A percentile compares a stretch with the other conserved stretches of the same genome.
phyloP scores from a whole-genome alignment of 768 basidiomycete genomes.

The Rhodotorula diobovata region DNA sequence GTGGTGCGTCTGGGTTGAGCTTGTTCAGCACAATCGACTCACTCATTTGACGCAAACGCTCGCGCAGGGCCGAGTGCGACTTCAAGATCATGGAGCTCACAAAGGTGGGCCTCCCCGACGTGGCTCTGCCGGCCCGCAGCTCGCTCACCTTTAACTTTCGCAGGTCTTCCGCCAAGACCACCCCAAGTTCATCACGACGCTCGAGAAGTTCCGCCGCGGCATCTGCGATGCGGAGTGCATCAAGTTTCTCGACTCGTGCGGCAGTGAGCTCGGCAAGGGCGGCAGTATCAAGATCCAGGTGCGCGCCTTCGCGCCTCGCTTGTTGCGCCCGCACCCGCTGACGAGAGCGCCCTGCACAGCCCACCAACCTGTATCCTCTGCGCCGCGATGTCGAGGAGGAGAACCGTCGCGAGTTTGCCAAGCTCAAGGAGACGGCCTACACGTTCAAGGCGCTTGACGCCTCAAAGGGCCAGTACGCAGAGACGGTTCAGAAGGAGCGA shows the following conservation, averaged over 20 bases:
- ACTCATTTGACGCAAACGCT: too few species aligned
- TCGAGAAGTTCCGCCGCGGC: slow-evolving; percentile 47
- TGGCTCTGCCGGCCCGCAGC: neutral
- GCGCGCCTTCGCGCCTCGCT: neutral
- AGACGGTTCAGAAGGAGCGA: slow-evolving; percentile 35
- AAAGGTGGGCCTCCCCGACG: slow-evolving; percentile 13
- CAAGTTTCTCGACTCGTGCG: slow-evolving; percentile 34
- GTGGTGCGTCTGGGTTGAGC: slow-evolving; percentile 41
- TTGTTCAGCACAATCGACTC: fast-evolving
- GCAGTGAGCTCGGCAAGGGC: slow-evolving; percentile 37
- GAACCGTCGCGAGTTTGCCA: slow-evolving; percentile 44
- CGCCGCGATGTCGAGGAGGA: slow-evolving; percentile 48
- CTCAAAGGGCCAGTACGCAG: slow-evolving; percentile 38
- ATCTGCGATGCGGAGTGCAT: slow-evolving; percentile 35
- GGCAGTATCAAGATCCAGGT: slow-evolving; percentile 42
- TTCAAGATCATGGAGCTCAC: slow-evolving; percentile 43
- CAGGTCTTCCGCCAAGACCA: slow-evolving; percentile 47
- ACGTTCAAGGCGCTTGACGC: slow-evolving; percentile 45
- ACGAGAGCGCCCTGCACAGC: neutral
- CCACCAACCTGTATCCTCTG: slow-evolving; percentile 40
- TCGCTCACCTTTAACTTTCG: neutral
- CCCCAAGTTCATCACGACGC: slow-evolving; percentile 44
- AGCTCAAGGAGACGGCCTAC: slow-evolving; percentile 44
- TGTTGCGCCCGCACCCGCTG: neutral
- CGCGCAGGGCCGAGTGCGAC: slow-evolving; percentile 26